Base-by-base conservation (phyloP, 139 green algal species). In the Chlamydomonas sp. region DNA sequence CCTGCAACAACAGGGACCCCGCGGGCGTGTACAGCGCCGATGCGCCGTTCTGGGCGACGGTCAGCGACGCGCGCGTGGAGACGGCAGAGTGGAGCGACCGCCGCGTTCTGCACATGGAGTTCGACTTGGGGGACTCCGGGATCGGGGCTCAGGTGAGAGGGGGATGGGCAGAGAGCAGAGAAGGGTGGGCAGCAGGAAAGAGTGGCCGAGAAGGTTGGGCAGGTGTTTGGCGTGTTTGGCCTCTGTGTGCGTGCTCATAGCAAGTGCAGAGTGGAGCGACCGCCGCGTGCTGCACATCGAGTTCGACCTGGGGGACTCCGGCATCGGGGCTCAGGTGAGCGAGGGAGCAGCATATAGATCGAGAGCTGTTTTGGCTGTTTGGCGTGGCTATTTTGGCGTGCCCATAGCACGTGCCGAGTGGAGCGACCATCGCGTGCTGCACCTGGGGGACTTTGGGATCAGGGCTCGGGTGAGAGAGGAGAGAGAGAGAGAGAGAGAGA, bases 221-320 rank as follows among this genome's bases (percentile, higher is more conserved):
- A n/a, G n/a, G n/a, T n/a, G n/a, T n/a, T n/a, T n/a, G n/a, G n/a
- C n/a, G n/a, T n/a, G n/a, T n/a, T n/a, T n/a, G n/a, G n/a, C n/a
- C n/a, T n/a, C n/a, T n/a, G n/a, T n/a, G n/a, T n/a, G n/a, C 13
- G 77, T 76, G 6, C 79, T 74, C 79, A 84, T 69, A 34, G 62
- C 84, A 75, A 89, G 81, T 6, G 83, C 83, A 10, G 65, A 50
- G 20, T 87, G 78, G 73, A 87, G 74, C 47, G 88, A 94, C 65
- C 75, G 86, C 36, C 74, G 74, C 59, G 91, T 98, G 58, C 71
- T 98, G 39, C 90, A 97, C 72, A 20, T 96, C 48, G 85, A 92
- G 76, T 47, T 98, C 0, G 86, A 92, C 66, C 30, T 97, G 0
- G 26, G 43, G 0, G 81, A 69, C 54, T 90, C 76, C 57, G 83